Evolutionary conservation across 176 grass and related monocot genomes (phyloP).

Genomic region (Cymbopogon citratus): DNA sequence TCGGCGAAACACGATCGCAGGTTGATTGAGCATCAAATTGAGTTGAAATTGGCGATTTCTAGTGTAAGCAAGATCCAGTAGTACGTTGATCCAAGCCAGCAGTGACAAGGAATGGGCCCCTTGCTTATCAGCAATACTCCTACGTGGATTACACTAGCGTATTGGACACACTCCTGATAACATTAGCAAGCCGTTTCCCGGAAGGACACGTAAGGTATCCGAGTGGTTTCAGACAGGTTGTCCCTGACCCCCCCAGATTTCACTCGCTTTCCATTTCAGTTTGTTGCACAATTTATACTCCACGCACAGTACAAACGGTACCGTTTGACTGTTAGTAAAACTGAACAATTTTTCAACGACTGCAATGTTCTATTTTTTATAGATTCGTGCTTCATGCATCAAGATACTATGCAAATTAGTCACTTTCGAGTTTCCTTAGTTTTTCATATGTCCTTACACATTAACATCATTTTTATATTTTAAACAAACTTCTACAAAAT

Average conservation of each 20-base stretch:
- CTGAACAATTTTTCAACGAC: background rate
- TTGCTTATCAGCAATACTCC: no score
- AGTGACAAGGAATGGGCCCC: background rate
- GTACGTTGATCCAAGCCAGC: background rate
- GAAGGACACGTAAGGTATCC: background rate
- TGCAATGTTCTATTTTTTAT: background rate
- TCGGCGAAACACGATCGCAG: no score
- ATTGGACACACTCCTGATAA: background rate
- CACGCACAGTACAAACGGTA: background rate
- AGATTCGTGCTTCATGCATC: background rate
- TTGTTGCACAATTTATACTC: background rate
- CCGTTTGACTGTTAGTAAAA: conserved; percentile 8
- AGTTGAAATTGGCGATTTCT: background rate
- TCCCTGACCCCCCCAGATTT: background rate
- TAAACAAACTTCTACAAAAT: background rate
- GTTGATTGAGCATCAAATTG: background rate
- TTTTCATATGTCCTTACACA: background rate
- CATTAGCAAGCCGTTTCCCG: background rate
- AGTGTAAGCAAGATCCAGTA: background rate
- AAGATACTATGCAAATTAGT: no score
- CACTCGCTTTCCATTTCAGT: background rate
- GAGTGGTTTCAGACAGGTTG: background rate
- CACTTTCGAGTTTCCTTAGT: background rate
- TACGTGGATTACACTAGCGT: background rate
- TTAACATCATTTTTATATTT: background rate